Evolutionary conservation across 2,329 filamentous ascomycete species (phyloP).

Genomic region (Trichoderma sp.): DNA sequence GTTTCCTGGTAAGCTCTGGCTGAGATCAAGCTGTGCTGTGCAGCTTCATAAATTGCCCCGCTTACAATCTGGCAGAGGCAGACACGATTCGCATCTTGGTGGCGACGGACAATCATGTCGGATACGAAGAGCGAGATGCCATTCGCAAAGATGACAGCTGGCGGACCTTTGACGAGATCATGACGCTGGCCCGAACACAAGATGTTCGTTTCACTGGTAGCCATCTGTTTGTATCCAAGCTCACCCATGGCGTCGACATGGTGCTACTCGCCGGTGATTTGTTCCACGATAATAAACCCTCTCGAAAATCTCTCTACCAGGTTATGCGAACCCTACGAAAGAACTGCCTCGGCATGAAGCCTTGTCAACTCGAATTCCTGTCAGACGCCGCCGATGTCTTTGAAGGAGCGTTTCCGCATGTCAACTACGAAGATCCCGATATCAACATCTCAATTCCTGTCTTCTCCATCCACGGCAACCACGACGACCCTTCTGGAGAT

Average conservation of each 20-base stretch:
- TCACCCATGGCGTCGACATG: constrained; percentile 70
- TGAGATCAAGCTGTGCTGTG: background rate
- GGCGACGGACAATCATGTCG: constrained; percentile 96
- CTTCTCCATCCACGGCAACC: constrained; percentile 98
- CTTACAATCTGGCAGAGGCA: constrained; percentile 43
- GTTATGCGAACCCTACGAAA: constrained; percentile 93
- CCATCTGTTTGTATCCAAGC: background rate
- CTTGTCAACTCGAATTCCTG: constrained; percentile 91
- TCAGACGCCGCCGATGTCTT: constrained; percentile 93
- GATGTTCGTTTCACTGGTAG: constrained; percentile 58
- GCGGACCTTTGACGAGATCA: constrained; percentile 93
- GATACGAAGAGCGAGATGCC: constrained; percentile 89
- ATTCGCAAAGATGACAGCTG: constrained; percentile 97
- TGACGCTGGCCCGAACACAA: constrained; percentile 79
- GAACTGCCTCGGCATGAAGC: constrained; percentile 94
- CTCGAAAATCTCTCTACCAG: constrained; percentile 92
- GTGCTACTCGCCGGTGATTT: constrained; percentile 91
- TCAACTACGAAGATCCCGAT: constrained; percentile 96
- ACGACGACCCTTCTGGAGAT: constrained; percentile 97
- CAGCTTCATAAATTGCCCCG: constrained; percentile 8
- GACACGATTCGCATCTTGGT: constrained; percentile 95
- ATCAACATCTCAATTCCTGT: constrained; percentile 97
- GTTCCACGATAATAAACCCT: constrained; percentile 98
- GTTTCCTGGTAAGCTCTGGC: constrained; percentile 30
- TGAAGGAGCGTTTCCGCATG: constrained; percentile 83